Base-by-base conservation (phyloP, 306 rosid genomes). In the Adenanthera pavonina region DNA sequence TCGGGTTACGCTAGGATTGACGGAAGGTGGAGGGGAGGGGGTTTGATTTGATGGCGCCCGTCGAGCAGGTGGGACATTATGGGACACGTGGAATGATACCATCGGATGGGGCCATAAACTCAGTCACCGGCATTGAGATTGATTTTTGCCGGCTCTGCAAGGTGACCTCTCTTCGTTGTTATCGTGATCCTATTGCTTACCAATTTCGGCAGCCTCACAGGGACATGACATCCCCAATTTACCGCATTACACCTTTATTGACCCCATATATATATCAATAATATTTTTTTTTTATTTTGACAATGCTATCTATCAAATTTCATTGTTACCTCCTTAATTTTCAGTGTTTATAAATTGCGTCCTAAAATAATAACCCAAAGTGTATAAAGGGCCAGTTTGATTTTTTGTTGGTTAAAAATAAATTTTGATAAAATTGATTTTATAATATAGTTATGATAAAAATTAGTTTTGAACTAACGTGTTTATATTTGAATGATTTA, bases 101-200 rank as follows among this genome's bases (percentile, higher is more conserved):
- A 88, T 91, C 86, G 88, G 88, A 8, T 0, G 52, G 46, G 34
- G 38, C 8, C 33, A 62, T 47, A 4, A 56, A 75, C 70, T 72
- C 85, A 73, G 76, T 87, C 87, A 84, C 89, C 95, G 95, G 92
- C 83, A 84, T 84, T 67, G n/a, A 15, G 34, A 11, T 25, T 75
- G 79, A 72, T 73, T 64, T 33, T 74, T 69, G 88, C 90, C 89
- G 90, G 92, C 89, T 81, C 34, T 0, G 80, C 81, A n/a, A 84
- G 90, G 76, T 71, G 76, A 54, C 78, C 75, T 38, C 78, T 80
- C 81, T 79, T 83, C 49, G 81, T 60, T 60, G 69, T 71, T 61
- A 34, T 75, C 25, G 25, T 9, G 52, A 25, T 25, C 30, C 30
- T 0, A 25, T 25, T 9, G 33, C 14, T 52, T 54, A 35, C 48